Base-by-base conservation (phyloP, 208 protist species). In the Acanthamoeba lenticulata region DNA sequence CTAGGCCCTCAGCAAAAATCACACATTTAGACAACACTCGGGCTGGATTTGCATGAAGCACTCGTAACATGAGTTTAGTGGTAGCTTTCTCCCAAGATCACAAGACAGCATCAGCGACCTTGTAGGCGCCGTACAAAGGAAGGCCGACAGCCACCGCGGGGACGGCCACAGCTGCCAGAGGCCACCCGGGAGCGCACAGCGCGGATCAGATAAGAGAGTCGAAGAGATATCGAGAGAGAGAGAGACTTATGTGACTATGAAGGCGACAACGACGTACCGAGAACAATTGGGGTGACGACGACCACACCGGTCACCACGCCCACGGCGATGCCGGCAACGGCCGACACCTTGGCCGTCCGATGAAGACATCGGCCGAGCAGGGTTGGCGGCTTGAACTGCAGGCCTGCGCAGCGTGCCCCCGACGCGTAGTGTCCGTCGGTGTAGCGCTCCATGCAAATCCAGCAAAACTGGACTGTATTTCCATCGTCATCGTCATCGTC, bases 51-150 rank as follows among this genome's bases (percentile, higher is more conserved):
- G n/a, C n/a, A n/a, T n/a, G n/a, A n/a, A n/a, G n/a, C n/a, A n/a
- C n/a, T n/a, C n/a, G n/a, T n/a, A n/a, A n/a, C n/a, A n/a, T n/a
- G n/a, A n/a, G n/a, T n/a, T n/a, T n/a, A n/a, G n/a, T n/a, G n/a
- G n/a, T n/a, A n/a, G n/a, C n/a, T n/a, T n/a, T n/a, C n/a, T n/a
- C n/a, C n/a, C n/a, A n/a, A n/a, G n/a, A n/a, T n/a, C n/a, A n/a
- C n/a, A n/a, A n/a, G n/a, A n/a, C n/a, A n/a, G n/a, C n/a, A n/a
- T n/a, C n/a, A n/a, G n/a, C n/a, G n/a, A 92, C 29, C n/a, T 92
- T 92, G 86, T 92, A 92, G 7, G 86, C 86, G 60, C 86, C 86
- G 38, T 92, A 92, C 11, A 92, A 74, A 15, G 86, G 86, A 2
- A 92, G 45, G 17, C 86, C 86, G 44, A 92, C 47, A 21, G 86